Evolutionary conservation across 208 protist genomes (phyloP).

Genomic region (Naegleria gruberi): DNA sequence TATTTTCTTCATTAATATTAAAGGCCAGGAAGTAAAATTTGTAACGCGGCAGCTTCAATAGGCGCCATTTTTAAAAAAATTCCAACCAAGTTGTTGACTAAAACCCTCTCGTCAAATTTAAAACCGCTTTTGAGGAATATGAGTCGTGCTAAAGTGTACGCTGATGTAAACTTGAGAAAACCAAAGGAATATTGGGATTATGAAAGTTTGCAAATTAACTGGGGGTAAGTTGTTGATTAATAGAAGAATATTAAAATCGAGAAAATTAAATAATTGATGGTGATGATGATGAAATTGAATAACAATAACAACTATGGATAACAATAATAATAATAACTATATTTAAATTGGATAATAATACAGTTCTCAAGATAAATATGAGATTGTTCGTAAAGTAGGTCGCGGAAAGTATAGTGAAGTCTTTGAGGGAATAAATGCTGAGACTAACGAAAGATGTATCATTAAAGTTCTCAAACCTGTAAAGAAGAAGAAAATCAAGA

Average conservation of each 20-base stretch:
- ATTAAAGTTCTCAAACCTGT: constrained; percentile 98
- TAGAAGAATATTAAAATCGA: too few species aligned
- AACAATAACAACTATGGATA: background rate
- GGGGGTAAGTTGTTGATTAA: constrained; percentile 51
- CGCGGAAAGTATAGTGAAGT: constrained; percentile 99
- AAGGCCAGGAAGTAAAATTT: too few species aligned
- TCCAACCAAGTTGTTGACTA: background rate
- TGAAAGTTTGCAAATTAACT: constrained; percentile 74
- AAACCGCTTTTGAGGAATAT: background rate
- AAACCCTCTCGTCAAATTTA: background rate
- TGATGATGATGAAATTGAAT: too few species aligned
- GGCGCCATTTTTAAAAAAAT: too few species aligned
- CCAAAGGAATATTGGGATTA: constrained; percentile 90
- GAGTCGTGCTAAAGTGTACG: constrained; percentile 30
- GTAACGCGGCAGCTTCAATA: too few species aligned
- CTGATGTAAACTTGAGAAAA: constrained; percentile 60
- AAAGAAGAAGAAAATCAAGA: constrained; percentile 97
- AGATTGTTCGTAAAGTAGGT: constrained; percentile 87
- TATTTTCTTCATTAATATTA: too few species aligned
- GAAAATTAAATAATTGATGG: too few species aligned
- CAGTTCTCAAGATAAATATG: constrained; percentile 85
- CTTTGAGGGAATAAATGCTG: constrained; percentile 85
- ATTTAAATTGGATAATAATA: constrained; percentile 3
- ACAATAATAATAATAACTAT: background rate
- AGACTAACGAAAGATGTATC: constrained; percentile 79